Conservation (phyloP, 176 grass and related monocot genomes). For the Eragrostis curvula region DNA sequence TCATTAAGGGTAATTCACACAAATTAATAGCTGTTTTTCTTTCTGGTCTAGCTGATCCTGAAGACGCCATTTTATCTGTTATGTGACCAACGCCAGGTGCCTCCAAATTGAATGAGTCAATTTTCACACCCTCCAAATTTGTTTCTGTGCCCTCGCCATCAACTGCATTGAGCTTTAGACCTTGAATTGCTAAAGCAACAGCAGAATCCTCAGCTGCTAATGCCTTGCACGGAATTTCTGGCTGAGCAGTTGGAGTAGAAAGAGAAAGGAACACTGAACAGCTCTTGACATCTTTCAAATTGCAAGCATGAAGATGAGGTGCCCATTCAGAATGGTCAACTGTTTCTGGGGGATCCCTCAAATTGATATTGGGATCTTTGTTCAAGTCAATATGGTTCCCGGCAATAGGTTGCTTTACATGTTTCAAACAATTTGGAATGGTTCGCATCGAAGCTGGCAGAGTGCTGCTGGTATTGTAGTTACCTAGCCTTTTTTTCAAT, state of each 20-base stretch:
- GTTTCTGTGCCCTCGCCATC: conserved; percentile 17
- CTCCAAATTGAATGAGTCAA: conserved; percentile 7
- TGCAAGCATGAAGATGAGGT: conserved; percentile 28
- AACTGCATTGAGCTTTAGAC: conserved; percentile 31
- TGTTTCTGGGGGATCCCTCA: conserved; percentile 19
- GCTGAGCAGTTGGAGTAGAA: conserved; percentile 42
- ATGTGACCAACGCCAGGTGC: background rate
- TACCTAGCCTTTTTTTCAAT: conserved; percentile 77
- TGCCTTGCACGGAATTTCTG: conserved; percentile 34
- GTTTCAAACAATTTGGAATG: conserved; percentile 45
- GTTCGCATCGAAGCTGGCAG: conserved; percentile 31
- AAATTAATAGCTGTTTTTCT: conserved; percentile 15
- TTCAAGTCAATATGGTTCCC: conserved; percentile 51
- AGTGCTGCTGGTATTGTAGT: conserved; percentile 36
- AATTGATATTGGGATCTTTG: conserved; percentile 37
- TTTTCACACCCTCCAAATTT: conserved; percentile 25
- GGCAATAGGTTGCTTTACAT: conserved; percentile 7
- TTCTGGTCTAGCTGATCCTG: conserved; percentile 20
- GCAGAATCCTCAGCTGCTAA: conserved; percentile 32
- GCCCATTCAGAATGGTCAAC: conserved; percentile 30
- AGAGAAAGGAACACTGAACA: conserved; percentile 47
- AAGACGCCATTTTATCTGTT: conserved; percentile 1
- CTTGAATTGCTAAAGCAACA: conserved; percentile 38
- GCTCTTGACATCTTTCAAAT: conserved; percentile 44
- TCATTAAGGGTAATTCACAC: background rate